A percentile compares a stretch with the other conserved stretches of the same genome.
These are phyloP conservation scores for Gynandropsis gynandra DNA, from an alignment of 345 rosid genomes.

Conservation along the genomic window DNA sequence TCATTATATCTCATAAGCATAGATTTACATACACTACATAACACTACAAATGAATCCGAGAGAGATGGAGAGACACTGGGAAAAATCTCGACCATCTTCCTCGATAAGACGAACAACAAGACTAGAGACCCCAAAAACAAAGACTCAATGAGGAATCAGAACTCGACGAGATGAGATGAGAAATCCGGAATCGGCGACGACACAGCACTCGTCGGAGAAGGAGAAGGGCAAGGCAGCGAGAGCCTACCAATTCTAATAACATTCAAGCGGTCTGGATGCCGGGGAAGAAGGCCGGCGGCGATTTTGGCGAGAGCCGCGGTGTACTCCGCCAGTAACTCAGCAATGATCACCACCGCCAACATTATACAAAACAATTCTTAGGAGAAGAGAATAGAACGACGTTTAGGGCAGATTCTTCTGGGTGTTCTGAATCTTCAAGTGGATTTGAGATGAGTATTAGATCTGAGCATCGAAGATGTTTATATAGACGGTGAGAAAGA, in stretches of 20 bases:
- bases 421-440: slow-evolving; percentile 2
- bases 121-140: too few species aligned
- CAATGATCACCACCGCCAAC: slow-evolving; percentile 43
- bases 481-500: too few species aligned
- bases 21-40: too few species aligned
- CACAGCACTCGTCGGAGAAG: background rate
- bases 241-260: slow-evolving; percentile 21
- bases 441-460: background rate
- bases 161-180: too few species aligned
- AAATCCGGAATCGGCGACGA: background rate
- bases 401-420: background rate
- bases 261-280: slow-evolving; percentile 15
- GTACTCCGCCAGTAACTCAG: slow-evolving; percentile 50
- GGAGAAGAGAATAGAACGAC: background rate
- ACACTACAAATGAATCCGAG: too few species aligned
- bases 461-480: background rate
- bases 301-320: slow-evolving; percentile 40
- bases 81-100: too few species aligned
- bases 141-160: too few species aligned
- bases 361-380: slow-evolving; percentile 20
- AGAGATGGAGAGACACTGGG: too few species aligned
- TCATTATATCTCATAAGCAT: too few species aligned
- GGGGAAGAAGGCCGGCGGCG: slow-evolving; percentile 31
- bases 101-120: too few species aligned
- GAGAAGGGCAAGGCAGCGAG: slow-evolving; percentile 21